phyloP scores from a whole-genome alignment of 2,329 filamentous ascomycete species.

The Pseudocercospora macadamiae region DNA sequence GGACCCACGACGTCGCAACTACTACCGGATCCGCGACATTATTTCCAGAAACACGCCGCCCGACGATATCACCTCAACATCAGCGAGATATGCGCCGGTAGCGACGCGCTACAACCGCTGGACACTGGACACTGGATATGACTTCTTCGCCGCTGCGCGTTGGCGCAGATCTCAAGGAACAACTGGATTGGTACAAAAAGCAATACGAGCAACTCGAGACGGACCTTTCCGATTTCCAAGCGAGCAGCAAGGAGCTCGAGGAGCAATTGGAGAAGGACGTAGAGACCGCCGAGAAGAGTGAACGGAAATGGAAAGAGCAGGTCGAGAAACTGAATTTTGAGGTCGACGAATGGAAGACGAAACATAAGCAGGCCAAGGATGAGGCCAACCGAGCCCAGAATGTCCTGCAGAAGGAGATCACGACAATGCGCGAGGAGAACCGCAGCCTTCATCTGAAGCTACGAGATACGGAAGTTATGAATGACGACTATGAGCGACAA shows the following conservation, averaged over 20 bases:
- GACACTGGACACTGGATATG: conserved; percentile 28
- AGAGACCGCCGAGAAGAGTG: conserved; percentile 90
- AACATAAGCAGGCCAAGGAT: conserved; percentile 91
- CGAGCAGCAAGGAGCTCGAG: conserved; percentile 91
- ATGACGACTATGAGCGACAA: conserved; percentile 97
- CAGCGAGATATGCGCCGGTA: conserved; percentile 36
- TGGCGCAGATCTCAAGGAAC: conserved; percentile 62
- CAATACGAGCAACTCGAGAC: conserved; percentile 92
- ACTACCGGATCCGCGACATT: too few species aligned
- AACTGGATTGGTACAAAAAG: conserved; percentile 90
- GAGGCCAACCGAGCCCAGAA: conserved; percentile 86
- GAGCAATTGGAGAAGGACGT: conserved; percentile 94
- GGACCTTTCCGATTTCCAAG: conserved; percentile 90
- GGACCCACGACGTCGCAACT: not conserved
- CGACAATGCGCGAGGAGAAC: conserved; percentile 81
- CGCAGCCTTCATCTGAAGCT: conserved; percentile 79
- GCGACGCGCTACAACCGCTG: conserved; percentile 31
- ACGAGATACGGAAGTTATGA: conserved; percentile 94
- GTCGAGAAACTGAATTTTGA: conserved; percentile 83
- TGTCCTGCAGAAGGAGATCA: conserved; percentile 92
- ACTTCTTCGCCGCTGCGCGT: conserved; percentile 42
- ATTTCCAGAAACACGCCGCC: too few species aligned
- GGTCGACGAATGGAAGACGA: conserved; percentile 98
- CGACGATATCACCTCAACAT: too few species aligned
- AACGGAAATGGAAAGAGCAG: conserved; percentile 82